Conservation (phyloP, 495 filamentous ascomycete genomes). For the Penicillium maclennaniae region DNA sequence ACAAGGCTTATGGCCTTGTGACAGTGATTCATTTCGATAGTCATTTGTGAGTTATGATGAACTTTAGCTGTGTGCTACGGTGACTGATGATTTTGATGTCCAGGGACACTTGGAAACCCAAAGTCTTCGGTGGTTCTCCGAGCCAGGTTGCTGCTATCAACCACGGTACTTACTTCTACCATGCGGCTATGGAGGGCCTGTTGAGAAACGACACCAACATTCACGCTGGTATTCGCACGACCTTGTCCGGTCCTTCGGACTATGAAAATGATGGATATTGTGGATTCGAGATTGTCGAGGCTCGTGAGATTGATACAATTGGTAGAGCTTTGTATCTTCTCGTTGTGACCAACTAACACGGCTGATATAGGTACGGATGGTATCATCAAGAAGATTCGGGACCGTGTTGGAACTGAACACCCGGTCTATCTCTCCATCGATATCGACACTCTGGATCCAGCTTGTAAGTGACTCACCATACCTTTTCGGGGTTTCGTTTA, state of each 20-base stretch:
- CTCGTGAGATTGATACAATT: slow-evolving; percentile 74
- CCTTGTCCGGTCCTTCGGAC: slow-evolving; percentile 65
- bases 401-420: slow-evolving; percentile 66
- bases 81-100: background rate
- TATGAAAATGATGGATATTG: slow-evolving; percentile 81
- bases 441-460: slow-evolving; percentile 85
- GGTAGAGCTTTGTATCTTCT: slow-evolving; percentile 31
- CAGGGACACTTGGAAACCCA: slow-evolving; percentile 61
- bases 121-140: slow-evolving; percentile 69
- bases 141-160: slow-evolving; percentile 65
- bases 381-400: slow-evolving; percentile 70
- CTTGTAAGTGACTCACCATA: slow-evolving; percentile 49
- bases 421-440: slow-evolving; percentile 83
- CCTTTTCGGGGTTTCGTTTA: background rate
- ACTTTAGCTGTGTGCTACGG: background rate
- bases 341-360: background rate
- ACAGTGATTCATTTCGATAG: slow-evolving; percentile 72
- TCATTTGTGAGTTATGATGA: slow-evolving; percentile 49
- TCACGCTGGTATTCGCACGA: slow-evolving; percentile 81
- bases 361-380: slow-evolving; percentile 43
- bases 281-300: slow-evolving; percentile 78
- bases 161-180: slow-evolving; percentile 82
- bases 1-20: slow-evolving; percentile 61
- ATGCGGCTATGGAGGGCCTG: slow-evolving; percentile 65
- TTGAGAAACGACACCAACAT: slow-evolving; percentile 79